phyloP scores from a whole-genome alignment of 176 grass and related monocot genomes.

The Coix lacrymajobi region DNA sequence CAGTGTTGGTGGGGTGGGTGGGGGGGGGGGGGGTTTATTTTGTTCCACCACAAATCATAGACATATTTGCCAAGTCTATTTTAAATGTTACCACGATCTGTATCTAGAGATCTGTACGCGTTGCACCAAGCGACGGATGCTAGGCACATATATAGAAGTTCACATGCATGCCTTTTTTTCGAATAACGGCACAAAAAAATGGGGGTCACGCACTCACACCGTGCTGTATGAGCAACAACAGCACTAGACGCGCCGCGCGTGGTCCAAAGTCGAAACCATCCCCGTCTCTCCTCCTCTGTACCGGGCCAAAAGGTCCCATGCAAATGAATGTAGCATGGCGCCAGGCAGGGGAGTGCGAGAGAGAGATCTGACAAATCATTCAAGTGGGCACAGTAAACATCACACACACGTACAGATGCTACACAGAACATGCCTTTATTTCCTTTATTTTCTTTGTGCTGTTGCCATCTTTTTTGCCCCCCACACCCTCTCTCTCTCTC shows the following conservation, averaged over 20 bases:
- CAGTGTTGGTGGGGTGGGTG: too few relatives aligned
- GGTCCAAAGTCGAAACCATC: too few relatives aligned
- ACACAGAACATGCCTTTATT: constrained; percentile 28
- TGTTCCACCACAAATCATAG: too few relatives aligned
- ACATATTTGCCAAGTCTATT: too few relatives aligned
- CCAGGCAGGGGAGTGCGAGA: too few relatives aligned
- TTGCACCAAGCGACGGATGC: not conserved
- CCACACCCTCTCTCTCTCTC: not conserved
- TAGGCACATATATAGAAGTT: not conserved
- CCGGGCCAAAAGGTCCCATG: not conserved
- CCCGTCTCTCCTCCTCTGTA: not conserved
- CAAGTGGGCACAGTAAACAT: constrained; percentile 23
- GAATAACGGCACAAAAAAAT: too few relatives aligned
- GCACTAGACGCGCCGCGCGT: too few relatives aligned
- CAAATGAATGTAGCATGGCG: not conserved
- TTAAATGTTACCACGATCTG: not conserved
- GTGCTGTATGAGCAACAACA: too few relatives aligned
- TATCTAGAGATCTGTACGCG: not conserved
- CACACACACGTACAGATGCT: constrained; percentile 27
- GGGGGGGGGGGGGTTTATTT: too few relatives aligned
- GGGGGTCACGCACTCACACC: too few relatives aligned
- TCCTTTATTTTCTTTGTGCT: constrained; percentile 24
- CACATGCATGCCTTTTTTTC: too few relatives aligned
- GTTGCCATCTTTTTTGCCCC: not conserved
- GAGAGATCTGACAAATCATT: constrained; percentile 28